phyloP scores from a whole-genome alignment of 2,329 filamentous ascomycete species.

The Penicillium italicum region DNA sequence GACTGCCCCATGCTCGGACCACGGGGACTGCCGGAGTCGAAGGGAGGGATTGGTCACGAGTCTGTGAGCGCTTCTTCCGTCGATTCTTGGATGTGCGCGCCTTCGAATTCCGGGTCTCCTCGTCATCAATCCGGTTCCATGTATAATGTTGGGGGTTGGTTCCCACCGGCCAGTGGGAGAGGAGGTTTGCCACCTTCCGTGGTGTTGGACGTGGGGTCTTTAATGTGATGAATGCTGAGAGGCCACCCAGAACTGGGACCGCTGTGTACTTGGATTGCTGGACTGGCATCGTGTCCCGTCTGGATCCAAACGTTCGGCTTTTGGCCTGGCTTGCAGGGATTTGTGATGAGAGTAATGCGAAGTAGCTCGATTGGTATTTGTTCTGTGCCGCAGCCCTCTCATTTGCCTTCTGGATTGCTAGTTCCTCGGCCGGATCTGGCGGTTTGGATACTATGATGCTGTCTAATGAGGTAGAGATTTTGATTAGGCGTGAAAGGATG shows the following conservation, averaged over 20 bases:
- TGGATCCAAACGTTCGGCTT: neutral
- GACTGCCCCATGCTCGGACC: slow-evolving; percentile 32
- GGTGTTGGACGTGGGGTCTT: slow-evolving; percentile 20
- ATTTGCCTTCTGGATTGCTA: neutral
- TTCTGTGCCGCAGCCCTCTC: slow-evolving; percentile 2
- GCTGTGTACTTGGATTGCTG: neutral
- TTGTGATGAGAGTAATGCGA: slow-evolving; percentile 3
- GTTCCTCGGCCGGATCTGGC: neutral
- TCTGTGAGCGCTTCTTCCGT: slow-evolving; percentile 28
- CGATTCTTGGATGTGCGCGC: slow-evolving; percentile 20
- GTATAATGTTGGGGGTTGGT: slow-evolving; percentile 33
- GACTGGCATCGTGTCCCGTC: neutral
- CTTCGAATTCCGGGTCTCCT: slow-evolving; percentile 18
- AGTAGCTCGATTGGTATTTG: slow-evolving; percentile 2
- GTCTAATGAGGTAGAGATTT: slow-evolving; percentile 13
- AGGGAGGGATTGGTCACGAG: slow-evolving; percentile 19
- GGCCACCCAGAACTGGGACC: slow-evolving; percentile 14
- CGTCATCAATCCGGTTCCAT: slow-evolving; percentile 31
- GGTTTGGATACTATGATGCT: neutral
- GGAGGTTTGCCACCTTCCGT: slow-evolving; percentile 26
- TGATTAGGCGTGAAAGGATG: slow-evolving; percentile 32
- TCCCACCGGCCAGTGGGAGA: slow-evolving; percentile 38
- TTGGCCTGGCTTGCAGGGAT: neutral
- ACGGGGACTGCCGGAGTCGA: slow-evolving; percentile 25
- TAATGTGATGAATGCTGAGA: slow-evolving; percentile 33